phyloP scores from a whole-genome alignment of 371 early-diverging fungal genomes.

The Parasitella parasitica region DNA sequence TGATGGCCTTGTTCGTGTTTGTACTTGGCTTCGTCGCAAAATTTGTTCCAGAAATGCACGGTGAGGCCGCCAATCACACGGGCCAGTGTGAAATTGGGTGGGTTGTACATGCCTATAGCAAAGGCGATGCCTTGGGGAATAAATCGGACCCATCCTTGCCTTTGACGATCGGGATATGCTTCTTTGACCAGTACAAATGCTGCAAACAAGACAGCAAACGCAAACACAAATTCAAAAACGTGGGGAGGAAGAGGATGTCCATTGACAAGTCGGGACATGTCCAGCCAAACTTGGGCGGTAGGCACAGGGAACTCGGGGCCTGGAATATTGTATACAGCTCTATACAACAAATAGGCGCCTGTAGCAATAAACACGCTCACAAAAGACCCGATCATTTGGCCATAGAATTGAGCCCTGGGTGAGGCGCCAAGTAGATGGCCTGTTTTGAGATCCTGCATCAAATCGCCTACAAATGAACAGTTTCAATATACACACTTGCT shows the following conservation, averaged over 20 bases:
- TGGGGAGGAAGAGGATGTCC: conserved; percentile 73
- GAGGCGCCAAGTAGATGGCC: conserved; percentile 81
- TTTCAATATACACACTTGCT: neutral
- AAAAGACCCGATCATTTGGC: conserved; percentile 80
- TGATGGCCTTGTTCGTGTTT: neutral
- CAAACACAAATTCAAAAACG: conserved; percentile 57
- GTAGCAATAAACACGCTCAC: conserved; percentile 54
- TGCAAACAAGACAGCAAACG: conserved; percentile 61
- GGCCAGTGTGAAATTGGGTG: conserved; percentile 77
- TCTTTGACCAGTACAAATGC: conserved; percentile 57
- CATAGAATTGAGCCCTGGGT: conserved; percentile 85
- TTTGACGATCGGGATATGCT: conserved; percentile 1
- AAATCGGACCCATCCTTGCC: conserved; percentile 37
- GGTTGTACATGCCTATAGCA: conserved; percentile 85
- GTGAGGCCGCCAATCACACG: conserved; percentile 70
- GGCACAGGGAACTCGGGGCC: conserved; percentile 75
- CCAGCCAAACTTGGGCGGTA: conserved; percentile 80
- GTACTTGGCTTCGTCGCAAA: conserved; percentile 28
- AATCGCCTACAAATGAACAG: conserved; percentile 51
- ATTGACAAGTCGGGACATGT: conserved; percentile 80
- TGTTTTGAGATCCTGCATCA: conserved; percentile 90
- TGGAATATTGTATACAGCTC: conserved; percentile 70
- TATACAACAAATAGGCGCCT: conserved; percentile 72
- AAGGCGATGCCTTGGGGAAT: conserved; percentile 80
- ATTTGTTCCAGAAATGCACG: conserved; percentile 48